phyloP scores from a whole-genome alignment of 331 rosid species.

The Quercus lobata region DNA sequence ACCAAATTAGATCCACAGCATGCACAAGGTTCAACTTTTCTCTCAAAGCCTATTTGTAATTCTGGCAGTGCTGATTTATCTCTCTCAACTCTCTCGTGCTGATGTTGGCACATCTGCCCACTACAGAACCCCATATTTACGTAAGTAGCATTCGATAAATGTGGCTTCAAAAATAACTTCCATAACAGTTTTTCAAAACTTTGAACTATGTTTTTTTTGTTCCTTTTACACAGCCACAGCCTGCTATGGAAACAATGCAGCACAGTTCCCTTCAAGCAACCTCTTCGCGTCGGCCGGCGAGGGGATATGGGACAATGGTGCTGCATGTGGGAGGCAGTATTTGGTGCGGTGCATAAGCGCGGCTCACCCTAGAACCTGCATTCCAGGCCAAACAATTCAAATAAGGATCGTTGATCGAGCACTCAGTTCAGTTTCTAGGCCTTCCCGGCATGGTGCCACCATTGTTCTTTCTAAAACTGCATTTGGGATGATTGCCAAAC shows the following conservation, averaged over 20 bases:
- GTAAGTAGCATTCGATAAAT: slow-evolving; percentile 23
- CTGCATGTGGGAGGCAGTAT: slow-evolving; percentile 75
- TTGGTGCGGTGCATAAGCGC: slow-evolving; percentile 71
- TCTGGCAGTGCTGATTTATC: slow-evolving; percentile 8
- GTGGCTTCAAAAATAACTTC: not conserved
- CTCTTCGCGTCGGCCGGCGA: slow-evolving; percentile 81
- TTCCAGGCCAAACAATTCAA: slow-evolving; percentile 42
- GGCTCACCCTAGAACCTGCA: slow-evolving; percentile 34
- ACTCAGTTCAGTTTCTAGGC: slow-evolving; percentile 30
- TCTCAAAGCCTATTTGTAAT: slow-evolving; percentile 4
- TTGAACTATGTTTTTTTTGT: not conserved
- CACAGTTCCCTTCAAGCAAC: slow-evolving; percentile 53
- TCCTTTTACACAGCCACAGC: slow-evolving; percentile 45
- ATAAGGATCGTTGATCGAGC: slow-evolving; percentile 73
- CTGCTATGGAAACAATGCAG: slow-evolving; percentile 39
- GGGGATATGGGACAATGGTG: slow-evolving; percentile 89
- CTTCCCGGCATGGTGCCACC: slow-evolving; percentile 31
- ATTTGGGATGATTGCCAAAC: slow-evolving; percentile 46
- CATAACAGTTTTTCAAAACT: not conserved
- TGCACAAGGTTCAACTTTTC: not conserved
- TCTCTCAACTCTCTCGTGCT: slow-evolving; percentile 4
- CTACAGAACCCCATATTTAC: slow-evolving; percentile 49
- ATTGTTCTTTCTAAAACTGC: slow-evolving; percentile 60
- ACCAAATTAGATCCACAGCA: no score
- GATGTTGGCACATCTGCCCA: slow-evolving; percentile 60